Evolutionary conservation across 1,284 basidiomycete species (phyloP).

Genomic region (Melampsora larici-populina): DNA sequence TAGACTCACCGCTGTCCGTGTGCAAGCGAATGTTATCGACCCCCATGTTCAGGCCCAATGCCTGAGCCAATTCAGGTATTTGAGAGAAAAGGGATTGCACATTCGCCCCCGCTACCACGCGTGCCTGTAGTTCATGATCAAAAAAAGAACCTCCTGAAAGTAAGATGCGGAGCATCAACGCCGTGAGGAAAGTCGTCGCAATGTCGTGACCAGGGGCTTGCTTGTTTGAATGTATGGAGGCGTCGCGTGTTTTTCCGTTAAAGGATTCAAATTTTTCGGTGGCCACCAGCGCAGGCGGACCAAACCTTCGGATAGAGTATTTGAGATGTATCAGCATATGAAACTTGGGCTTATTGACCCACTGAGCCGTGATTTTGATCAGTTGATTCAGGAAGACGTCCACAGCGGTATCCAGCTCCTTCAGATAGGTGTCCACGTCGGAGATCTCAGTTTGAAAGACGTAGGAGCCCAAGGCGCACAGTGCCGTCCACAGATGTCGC

Average conservation of each 20-base stretch:
- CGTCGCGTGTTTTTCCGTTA: neutral
- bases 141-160: constrained; percentile 53
- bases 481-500: constrained; percentile 52
- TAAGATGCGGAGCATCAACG: constrained; percentile 1
- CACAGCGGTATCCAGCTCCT: constrained; percentile 47
- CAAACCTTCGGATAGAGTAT: constrained; percentile 42
- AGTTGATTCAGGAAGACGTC: constrained; percentile 51
- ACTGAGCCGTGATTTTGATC: constrained; percentile 50
- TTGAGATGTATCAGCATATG: constrained; percentile 49
- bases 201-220: neutral
- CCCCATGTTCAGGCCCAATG: neutral
- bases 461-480: constrained; percentile 53
- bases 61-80: neutral
- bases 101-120: neutral
- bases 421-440: constrained; percentile 52
- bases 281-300: neutral
- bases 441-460: too few species aligned
- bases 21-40: too few species aligned
- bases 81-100: neutral
- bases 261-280: constrained; percentile 5
- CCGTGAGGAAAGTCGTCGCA: neutral
- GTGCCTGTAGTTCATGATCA: neutral
- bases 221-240: constrained; percentile 19
- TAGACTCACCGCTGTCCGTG: too few species aligned
- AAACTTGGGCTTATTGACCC: constrained; percentile 58